Evolutionary conservation across 2,329 filamentous ascomycete species (phyloP), one percentile per base, ranked within the genome.

Genomic region (Neonectria coccinea): DNA sequence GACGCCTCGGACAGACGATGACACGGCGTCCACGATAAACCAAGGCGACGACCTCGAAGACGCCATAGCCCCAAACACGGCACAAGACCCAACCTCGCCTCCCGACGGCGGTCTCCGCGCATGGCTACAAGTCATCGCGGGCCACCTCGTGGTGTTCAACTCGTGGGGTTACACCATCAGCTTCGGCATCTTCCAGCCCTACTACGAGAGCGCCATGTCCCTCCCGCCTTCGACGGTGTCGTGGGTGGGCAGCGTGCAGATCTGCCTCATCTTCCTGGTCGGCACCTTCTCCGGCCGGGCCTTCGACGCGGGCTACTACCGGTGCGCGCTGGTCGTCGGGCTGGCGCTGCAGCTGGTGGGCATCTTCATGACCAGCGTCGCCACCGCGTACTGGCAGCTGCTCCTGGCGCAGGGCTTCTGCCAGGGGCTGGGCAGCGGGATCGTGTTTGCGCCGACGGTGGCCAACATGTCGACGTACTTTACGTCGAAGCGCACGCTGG

Each of bases 391-490:
- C 69, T 85, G 81, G 79, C 82, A 85, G 50, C 64, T 86, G 0
- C 78, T 86, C 31, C 78, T 87, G 0, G 77, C 81, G 0, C 88
- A 90, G 66, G 88, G 86, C 0, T 65, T 90, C 1, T 87, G 86
- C 47, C 81, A 85, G 27, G 87, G 88, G 0, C 75, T 89, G 1
- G 87, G 88, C 1, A 79, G 80, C 70, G 82, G 87, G 1, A 75
- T 88, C 56, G 78, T 88, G 69, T 87, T 88, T 76, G 81, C 82
- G 48, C 83, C 88, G 31, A 83, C 82, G 18, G 70, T 87, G 36
- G 81, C 85, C n/a, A 76, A 89, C 22, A 78, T 88, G 10, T 81
- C 86, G 14, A 89, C 87, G 0, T 91, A 90, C 59, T 92, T 91
- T 68, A 80, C 80, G 9, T 83, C 76, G n/a, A 85, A 85, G n/a